Base-by-base conservation (phyloP, 148 eudicot species). In the Vaccinium darrowii region DNA sequence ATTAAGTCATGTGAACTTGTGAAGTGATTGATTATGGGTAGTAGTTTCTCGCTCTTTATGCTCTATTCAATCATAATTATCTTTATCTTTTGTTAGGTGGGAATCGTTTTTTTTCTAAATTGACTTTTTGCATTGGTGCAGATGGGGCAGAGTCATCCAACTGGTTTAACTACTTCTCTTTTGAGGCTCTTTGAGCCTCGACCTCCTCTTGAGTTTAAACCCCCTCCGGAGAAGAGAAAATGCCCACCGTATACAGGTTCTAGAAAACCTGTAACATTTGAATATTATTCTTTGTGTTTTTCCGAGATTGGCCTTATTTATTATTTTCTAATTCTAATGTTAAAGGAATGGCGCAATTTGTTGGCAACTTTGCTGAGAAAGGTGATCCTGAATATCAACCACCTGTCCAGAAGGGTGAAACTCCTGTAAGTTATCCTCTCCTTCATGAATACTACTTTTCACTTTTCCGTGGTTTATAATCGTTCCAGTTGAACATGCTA, bases 111-210 rank as follows among this genome's bases (percentile, higher is more conserved):
- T 23, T 15, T 3, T 65, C 13, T 36, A 9, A 1, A 18, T 78
- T 51, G 51, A 3, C 23, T 12, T 51, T 52, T 79, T 30, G 23
- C 58, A 52, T 47, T 52, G 77, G 47, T 82, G 77, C 93, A 97
- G 99, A 95, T 97, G 88, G 99, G 96, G 51, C 94, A 91, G 85
- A 90, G 94, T 81, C 99, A 97, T 88, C 98, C 99, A 19, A 97
- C 99, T 63, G 99, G 99, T 57, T 84, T 97, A 87, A 97, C 99
- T 3, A 80, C 89, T 8, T 92, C 91, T 69, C 93, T 97, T 82
- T 86, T 97, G 87, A 97, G 93, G 90, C 91, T 97, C 51, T 97
- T 97, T 73, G 99, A 97, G 92, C 94, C 99, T 30, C 94, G 99
- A 3, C 96, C 98, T 5, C 98, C 98, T 0, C 82, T 95, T 87